Evolutionary conservation across 495 filamentous ascomycete species (phyloP).

Genomic region (Trichoderma reesei): DNA sequence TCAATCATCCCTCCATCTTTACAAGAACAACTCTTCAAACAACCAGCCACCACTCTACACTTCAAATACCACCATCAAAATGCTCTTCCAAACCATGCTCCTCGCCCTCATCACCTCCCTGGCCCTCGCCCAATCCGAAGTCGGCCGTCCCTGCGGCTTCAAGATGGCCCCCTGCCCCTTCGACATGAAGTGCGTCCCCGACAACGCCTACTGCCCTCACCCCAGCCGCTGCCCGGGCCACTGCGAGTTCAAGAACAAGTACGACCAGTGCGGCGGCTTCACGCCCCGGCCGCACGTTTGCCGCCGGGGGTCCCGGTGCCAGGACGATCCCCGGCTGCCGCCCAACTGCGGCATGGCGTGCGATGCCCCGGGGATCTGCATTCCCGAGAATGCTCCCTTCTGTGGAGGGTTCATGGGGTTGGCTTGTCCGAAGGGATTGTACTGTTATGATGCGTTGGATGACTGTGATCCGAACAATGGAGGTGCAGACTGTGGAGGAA

Average conservation of each 20-base stretch:
- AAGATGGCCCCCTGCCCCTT: constrained; percentile 1
- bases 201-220: not conserved
- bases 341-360: constrained; percentile 7
- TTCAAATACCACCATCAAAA: not conserved
- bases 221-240: not conserved
- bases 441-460: constrained; percentile 1
- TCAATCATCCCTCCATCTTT: not conserved
- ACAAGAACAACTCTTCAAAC: not conserved
- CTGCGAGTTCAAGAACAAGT: constrained; percentile 6
- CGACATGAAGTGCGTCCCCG: constrained; percentile 2
- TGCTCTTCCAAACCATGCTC: not conserved
- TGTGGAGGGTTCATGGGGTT: not conserved
- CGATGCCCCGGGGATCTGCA: not conserved
- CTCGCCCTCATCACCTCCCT: not conserved
- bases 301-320: not conserved
- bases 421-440: not conserved
- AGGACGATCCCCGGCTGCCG: constrained; percentile 3
- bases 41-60: not conserved
- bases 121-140: not conserved
- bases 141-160: constrained; percentile 3
- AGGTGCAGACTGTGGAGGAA: not conserved
- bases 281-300: not conserved
- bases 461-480: not conserved
- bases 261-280: constrained; percentile 2
- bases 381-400: not conserved